A percentile compares a stretch with the other conserved stretches of the same genome.
phyloP scores from a whole-genome alignment of 805 yeast species.

The Saturnispora kantuleensis region DNA sequence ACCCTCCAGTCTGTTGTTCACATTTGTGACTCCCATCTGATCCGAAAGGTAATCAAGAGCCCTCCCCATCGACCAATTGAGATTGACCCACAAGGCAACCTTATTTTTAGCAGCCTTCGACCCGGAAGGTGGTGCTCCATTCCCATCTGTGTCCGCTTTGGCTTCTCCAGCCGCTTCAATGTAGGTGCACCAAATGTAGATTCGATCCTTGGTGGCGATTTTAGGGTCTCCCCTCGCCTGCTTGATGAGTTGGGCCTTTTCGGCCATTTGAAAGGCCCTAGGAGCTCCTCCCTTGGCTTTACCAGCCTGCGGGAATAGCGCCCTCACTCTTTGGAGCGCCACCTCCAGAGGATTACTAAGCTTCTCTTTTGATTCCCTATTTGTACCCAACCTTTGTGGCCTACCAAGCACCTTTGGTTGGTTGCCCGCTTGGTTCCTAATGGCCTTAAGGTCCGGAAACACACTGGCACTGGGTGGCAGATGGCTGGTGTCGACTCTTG shows the following conservation, averaged over 20 bases:
- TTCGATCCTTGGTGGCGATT: conserved; percentile 33
- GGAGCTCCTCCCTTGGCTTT: conserved; percentile 6
- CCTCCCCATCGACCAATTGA: conserved; percentile 51
- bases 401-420: conserved; percentile 7
- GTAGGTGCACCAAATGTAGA: conserved; percentile 40
- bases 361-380: conserved; percentile 3
- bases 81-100: conserved; percentile 36
- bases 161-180: conserved; percentile 16
- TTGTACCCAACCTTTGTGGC: conserved; percentile 8
- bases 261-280: conserved; percentile 19
- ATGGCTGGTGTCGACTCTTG: conserved; percentile 10
- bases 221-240: conserved; percentile 44
- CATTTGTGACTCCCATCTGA: conserved; percentile 36
- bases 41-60: conserved; percentile 45
- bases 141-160: too few species aligned
- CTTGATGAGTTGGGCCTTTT: conserved; percentile 32
- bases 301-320: conserved; percentile 3
- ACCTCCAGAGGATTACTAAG: conserved; percentile 10
- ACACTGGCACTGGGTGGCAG: conserved; percentile 35
- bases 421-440: conserved; percentile 22
- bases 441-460: conserved; percentile 43
- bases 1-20: conserved; percentile 29
- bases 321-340: conserved; percentile 13
- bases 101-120: not conserved
- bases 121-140: too few species aligned